phyloP scores from a whole-genome alignment of 192 early-diverging fungal species.

The Podila horticola region DNA sequence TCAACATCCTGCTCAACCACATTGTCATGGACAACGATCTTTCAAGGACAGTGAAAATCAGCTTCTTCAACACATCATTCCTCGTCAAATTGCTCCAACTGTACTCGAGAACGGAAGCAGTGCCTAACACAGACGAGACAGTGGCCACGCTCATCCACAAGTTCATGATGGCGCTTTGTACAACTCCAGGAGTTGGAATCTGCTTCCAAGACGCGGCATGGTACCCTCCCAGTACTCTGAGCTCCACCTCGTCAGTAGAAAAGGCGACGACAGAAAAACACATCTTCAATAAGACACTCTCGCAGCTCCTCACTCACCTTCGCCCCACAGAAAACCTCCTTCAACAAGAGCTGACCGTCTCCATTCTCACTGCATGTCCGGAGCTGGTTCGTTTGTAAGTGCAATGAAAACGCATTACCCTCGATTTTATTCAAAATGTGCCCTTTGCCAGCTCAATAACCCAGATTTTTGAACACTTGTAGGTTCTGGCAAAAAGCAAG shows the following conservation, averaged over 20 bases:
- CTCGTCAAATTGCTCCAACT: conserved; percentile 72
- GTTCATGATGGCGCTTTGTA: conserved; percentile 80
- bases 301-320: conserved; percentile 65
- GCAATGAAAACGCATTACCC: neutral
- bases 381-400: conserved; percentile 79
- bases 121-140: conserved; percentile 51
- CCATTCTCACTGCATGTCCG: conserved; percentile 73
- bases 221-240: conserved; percentile 67
- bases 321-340: conserved; percentile 70
- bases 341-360: conserved; percentile 75
- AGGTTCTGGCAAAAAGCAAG: conserved; percentile 72
- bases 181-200: conserved; percentile 75
- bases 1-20: conserved; percentile 63
- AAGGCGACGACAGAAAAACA: conserved; percentile 36
- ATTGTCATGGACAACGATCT: conserved; percentile 75
- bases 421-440: neutral
- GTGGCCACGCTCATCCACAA: conserved; percentile 71
- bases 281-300: conserved; percentile 66
- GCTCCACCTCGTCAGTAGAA: conserved; percentile 18
- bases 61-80: conserved; percentile 78
- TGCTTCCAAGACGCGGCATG: conserved; percentile 82
- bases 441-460: neutral
- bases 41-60: conserved; percentile 63
- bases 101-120: conserved; percentile 61
- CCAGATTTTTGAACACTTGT: neutral